Percentiles rank a stretch among this genome's conserved stretches.
phyloP scores from a whole-genome alignment of 257 asterid species.

The Cynanchum wilfordii region DNA sequence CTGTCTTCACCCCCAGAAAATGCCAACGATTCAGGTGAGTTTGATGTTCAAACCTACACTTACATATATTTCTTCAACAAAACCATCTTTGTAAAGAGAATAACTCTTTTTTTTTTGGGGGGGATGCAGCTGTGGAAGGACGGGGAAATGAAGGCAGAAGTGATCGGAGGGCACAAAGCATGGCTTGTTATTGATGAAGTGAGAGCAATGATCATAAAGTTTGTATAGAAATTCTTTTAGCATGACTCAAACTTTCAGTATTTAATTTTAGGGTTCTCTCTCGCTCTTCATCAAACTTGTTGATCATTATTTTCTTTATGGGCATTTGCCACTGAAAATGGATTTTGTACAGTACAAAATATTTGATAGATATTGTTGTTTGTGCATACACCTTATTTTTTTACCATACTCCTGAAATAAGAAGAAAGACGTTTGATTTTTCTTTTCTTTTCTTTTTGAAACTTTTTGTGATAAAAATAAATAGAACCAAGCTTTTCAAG shows the following conservation, averaged over 20 bases:
- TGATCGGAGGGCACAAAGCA: constrained; percentile 90
- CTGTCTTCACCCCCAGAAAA: constrained; percentile 47
- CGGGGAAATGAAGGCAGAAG: constrained; percentile 93
- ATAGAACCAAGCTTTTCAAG: too few species aligned
- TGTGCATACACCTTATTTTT: too few species aligned
- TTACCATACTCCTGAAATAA: too few species aligned
- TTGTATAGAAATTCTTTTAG: constrained; percentile 19
- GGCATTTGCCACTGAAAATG: background rate
- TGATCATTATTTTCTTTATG: background rate
- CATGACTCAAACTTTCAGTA: background rate
- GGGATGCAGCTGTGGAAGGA: constrained; percentile 72
- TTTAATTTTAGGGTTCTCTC: background rate
- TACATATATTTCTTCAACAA: too few species aligned
- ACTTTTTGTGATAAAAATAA: too few species aligned
- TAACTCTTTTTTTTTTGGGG: background rate
- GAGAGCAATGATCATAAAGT: constrained; percentile 60
- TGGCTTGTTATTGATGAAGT: constrained; percentile 98
- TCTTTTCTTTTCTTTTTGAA: too few species aligned
- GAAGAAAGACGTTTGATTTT: too few species aligned
- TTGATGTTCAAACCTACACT: background rate
- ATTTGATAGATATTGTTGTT: too few species aligned
- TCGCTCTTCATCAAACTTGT: background rate
- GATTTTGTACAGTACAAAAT: too few species aligned
- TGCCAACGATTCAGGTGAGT: constrained; percentile 98
- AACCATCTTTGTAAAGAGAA: background rate